Conservation (phyloP, 2,329 filamentous ascomycete species). For the Dothiorella sarmentorum region DNA sequence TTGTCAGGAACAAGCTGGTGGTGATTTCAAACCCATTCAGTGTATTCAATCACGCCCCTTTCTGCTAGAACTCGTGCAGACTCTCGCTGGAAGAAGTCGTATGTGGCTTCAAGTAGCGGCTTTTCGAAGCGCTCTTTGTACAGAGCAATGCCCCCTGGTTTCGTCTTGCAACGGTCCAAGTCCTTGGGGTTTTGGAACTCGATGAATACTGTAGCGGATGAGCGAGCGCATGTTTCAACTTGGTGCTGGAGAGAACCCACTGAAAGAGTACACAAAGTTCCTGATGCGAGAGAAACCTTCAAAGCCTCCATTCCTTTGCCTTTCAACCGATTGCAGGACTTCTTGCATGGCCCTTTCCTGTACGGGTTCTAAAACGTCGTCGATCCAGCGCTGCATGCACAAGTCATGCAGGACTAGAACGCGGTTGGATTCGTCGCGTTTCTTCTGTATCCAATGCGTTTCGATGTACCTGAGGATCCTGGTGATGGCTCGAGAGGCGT, state of each 20-base stretch:
- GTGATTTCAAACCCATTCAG: background rate
- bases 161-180: background rate
- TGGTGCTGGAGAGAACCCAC: too few relatives aligned
- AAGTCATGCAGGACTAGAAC: too few relatives aligned
- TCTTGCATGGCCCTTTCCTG: background rate
- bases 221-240: background rate
- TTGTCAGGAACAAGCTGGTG: background rate
- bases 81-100: background rate
- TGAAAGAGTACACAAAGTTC: background rate
- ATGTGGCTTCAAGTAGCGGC: background rate
- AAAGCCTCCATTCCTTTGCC: background rate
- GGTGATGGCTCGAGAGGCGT: too few relatives aligned
- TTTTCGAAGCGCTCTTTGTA: background rate
- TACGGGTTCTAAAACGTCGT: background rate
- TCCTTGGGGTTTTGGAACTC: background rate
- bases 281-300: background rate
- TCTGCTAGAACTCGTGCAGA: background rate
- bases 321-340: background rate
- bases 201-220: background rate
- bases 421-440: too few relatives aligned
- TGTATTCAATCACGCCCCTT: background rate
- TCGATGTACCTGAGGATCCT: too few relatives aligned
- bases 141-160: background rate
- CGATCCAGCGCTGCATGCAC: background rate
- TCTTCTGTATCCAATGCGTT: too few relatives aligned